Conservation (phyloP, 2,329 filamentous ascomycete species). For the Fusarium algeriense region DNA sequence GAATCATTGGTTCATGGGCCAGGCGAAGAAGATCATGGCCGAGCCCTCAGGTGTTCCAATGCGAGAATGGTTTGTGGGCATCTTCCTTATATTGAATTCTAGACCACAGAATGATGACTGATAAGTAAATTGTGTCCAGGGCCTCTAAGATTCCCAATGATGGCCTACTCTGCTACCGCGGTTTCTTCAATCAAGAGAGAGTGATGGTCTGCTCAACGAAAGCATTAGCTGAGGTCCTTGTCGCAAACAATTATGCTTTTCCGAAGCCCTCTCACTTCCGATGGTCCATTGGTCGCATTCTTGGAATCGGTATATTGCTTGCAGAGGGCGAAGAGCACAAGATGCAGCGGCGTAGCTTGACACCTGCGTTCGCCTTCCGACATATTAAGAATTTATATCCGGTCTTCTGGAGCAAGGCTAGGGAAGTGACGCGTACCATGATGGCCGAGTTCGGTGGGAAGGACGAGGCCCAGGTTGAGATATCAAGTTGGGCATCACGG, state of each 20-base stretch:
- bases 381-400: conserved; percentile 89
- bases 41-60: conserved; percentile 59
- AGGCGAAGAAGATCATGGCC: conserved; percentile 56
- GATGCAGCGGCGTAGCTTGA: conserved; percentile 80
- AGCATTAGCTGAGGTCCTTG: conserved; percentile 76
- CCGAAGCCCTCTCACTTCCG: conserved; percentile 70
- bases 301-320: conserved; percentile 79
- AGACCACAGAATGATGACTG: conserved; percentile 1
- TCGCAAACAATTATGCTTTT: conserved; percentile 77
- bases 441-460: conserved; percentile 52
- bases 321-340: conserved; percentile 94
- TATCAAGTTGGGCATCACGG: conserved; percentile 73
- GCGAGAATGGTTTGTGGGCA: conserved; percentile 60
- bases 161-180: conserved; percentile 75
- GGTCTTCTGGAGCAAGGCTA: conserved; percentile 83
- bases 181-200: conserved; percentile 72
- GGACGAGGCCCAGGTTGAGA: conserved; percentile 63
- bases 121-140: conserved; percentile 60
- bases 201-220: conserved; percentile 72
- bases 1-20: conserved; percentile 62
- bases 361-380: conserved; percentile 87
- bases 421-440: conserved; percentile 75
- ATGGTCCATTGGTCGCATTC: conserved; percentile 68
- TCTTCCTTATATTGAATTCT: neutral
- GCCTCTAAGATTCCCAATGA: conserved; percentile 72